Evolutionary conservation across 352 stramenopile species (phyloP).

Genomic region (Globisporangium megalacanthum): DNA sequence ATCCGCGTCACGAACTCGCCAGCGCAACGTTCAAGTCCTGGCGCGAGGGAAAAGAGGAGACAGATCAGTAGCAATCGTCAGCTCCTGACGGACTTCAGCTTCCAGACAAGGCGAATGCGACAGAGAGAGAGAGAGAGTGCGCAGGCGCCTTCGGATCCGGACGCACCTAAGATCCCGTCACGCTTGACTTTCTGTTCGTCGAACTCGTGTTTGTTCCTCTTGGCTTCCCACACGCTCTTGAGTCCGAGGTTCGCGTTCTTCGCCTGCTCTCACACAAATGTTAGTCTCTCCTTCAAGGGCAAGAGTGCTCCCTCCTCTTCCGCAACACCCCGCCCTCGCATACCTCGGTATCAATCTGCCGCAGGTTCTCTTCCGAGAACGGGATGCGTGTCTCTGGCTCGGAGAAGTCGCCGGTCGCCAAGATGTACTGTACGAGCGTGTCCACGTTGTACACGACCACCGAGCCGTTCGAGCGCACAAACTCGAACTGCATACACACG

Average conservation of each 20-base stretch:
- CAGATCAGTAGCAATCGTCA: not conserved
- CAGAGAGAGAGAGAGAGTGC: not conserved
- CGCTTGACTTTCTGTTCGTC: slow-evolving; percentile 79
- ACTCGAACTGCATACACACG: slow-evolving; percentile 59
- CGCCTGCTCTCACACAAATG: slow-evolving; percentile 22
- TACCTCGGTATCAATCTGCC: slow-evolving; percentile 66
- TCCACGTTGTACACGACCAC: slow-evolving; percentile 86
- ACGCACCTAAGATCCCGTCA: slow-evolving; percentile 67
- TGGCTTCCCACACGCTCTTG: slow-evolving; percentile 68
- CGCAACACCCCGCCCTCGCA: no score
- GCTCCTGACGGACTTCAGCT: not conserved
- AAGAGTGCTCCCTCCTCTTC: no score
- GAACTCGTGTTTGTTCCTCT: slow-evolving; percentile 73
- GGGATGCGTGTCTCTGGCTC: slow-evolving; percentile 85
- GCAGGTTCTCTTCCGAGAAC: slow-evolving; percentile 80
- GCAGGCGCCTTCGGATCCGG: no score
- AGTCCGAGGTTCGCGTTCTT: slow-evolving; percentile 54
- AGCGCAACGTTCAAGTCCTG: slow-evolving; percentile 75
- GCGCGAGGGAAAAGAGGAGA: no score
- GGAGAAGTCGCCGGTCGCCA: slow-evolving; percentile 84
- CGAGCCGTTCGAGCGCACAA: slow-evolving; percentile 75
- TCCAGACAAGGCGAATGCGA: not conserved
- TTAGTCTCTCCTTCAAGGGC: no score
- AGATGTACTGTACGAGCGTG: slow-evolving; percentile 83
- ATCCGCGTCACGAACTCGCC: slow-evolving; percentile 87